These are phyloP conservation scores for Aspergillus eucalypticola DNA, from an alignment of 2,329 filamentous ascomycete genomes.

Conservation along the genomic window DNA sequence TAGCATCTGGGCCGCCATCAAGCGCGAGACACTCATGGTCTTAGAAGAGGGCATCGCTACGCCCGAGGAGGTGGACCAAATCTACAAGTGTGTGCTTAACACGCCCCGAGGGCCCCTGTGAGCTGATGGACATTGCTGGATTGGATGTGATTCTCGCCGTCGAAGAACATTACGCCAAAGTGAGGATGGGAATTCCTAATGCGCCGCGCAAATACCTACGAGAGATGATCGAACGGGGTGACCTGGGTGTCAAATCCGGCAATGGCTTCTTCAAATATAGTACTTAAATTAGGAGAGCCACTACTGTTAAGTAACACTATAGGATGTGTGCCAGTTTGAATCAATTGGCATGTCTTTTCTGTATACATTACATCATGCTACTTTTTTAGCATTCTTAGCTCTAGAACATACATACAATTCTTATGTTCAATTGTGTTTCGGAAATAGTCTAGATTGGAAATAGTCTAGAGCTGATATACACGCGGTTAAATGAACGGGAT, in stretches of 20 bases:
- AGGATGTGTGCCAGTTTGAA: too few species aligned
- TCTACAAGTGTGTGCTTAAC: constrained; percentile 41
- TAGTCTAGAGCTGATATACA: too few species aligned
- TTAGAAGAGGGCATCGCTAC: constrained; percentile 38
- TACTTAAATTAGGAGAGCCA: background rate
- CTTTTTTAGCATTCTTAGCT: constrained; percentile 5
- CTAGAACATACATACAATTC: too few species aligned
- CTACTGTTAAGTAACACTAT: background rate
- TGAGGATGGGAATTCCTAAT: constrained; percentile 1
- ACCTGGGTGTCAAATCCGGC: constrained; percentile 8
- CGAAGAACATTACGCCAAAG: constrained; percentile 40
- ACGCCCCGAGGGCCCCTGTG: constrained; percentile 41
- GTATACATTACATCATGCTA: constrained; percentile 42
- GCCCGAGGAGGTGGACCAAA: constrained; percentile 40
- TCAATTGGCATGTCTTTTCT: constrained; percentile 12
- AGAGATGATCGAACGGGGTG: constrained; percentile 5
- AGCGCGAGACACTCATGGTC: constrained; percentile 41
- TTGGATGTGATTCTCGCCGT: constrained; percentile 44
- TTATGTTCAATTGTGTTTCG: too few species aligned
- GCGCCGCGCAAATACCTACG: constrained; percentile 2
- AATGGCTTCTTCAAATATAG: constrained; percentile 8
- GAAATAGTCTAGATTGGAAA: too few species aligned
- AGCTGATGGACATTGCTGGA: constrained; percentile 45
- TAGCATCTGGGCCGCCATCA: constrained; percentile 47
- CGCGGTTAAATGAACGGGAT: too few species aligned